Conservation (phyloP, 345 rosid genomes). For the Rhizophora apiculata region DNA sequence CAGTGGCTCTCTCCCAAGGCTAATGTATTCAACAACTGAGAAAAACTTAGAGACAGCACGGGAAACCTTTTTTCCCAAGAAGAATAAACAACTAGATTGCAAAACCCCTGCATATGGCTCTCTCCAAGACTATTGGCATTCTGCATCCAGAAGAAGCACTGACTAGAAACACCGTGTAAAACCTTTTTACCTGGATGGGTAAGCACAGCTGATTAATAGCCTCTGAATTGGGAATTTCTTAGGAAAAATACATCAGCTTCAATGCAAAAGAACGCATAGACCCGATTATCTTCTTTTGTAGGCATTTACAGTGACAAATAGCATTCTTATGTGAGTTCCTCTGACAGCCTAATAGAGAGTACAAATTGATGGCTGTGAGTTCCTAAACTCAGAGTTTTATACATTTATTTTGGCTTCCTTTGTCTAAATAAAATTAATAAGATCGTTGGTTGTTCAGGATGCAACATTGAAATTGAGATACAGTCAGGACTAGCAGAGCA, state of each 20-base stretch:
- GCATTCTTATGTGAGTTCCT: background rate
- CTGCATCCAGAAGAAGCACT: no score
- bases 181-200: no score
- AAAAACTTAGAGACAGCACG: no score
- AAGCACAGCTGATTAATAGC: no score
- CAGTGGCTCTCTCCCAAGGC: background rate
- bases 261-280: background rate
- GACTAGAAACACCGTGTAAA: no score
- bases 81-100: background rate
- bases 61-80: no score
- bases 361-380: background rate
- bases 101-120: no score
- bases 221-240: no score
- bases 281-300: background rate
- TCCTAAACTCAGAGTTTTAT: background rate
- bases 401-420: no score
- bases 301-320: background rate
- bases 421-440: background rate
- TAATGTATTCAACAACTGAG: no score
- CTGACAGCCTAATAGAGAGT: background rate
- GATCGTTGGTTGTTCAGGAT: background rate
- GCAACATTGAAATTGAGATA: background rate
- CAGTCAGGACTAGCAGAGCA: background rate
- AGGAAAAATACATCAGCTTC: no score
- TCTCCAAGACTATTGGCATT: no score